phyloP scores from a whole-genome alignment of 2,329 filamentous ascomycete species.

The Aureobasidium sp. region DNA sequence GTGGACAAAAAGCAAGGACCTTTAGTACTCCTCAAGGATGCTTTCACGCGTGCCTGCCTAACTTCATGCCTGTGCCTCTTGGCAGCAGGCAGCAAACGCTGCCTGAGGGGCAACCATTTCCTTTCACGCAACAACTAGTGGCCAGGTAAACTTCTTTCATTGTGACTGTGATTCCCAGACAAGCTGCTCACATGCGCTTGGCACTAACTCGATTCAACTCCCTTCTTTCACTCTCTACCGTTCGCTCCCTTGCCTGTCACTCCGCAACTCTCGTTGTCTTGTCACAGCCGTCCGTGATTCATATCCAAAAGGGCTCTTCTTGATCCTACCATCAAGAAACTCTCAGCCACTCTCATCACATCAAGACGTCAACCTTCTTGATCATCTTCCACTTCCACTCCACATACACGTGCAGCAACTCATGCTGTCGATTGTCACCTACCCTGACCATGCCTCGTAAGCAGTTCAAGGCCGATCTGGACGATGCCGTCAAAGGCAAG shows the following conservation, averaged over 20 bases:
- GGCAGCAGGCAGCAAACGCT: constrained; percentile 11
- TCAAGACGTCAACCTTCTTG: constrained; percentile 8
- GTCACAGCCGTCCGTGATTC: background rate
- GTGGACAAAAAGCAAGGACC: background rate
- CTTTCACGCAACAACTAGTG: background rate
- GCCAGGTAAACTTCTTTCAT: background rate
- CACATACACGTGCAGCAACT: background rate
- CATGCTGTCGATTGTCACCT: background rate
- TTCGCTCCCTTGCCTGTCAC: background rate
- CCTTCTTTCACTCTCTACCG: background rate
- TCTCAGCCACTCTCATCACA: background rate
- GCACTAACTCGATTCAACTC: background rate
- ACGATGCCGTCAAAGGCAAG: constrained; percentile 26
- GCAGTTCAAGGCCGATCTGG: constrained; percentile 56
- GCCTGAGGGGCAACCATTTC: background rate
- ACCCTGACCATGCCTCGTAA: constrained; percentile 53
- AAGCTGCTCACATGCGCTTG: background rate
- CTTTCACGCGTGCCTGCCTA: background rate
- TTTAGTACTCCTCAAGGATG: too few species aligned
- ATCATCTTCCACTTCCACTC: background rate
- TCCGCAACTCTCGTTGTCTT: background rate
- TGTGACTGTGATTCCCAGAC: background rate
- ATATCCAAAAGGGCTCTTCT: background rate
- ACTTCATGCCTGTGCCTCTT: background rate
- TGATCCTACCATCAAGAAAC: background rate